Percentiles rank a stretch among this genome's conserved stretches.
These are phyloP conservation scores for Phytophthora litchii DNA, from an alignment of 352 stramenopile genomes.

Conservation along the genomic window DNA sequence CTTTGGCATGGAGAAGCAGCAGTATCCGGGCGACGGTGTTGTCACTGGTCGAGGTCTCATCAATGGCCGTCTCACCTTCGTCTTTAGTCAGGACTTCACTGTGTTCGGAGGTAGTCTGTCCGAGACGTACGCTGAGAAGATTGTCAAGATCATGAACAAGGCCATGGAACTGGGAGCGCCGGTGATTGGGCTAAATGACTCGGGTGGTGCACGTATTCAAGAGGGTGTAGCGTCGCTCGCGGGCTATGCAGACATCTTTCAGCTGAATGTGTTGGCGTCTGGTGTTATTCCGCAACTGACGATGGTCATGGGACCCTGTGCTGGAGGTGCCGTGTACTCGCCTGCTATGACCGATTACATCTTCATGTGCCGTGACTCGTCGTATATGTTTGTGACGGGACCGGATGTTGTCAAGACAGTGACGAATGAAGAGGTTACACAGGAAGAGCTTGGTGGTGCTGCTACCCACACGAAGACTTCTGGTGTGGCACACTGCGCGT, in stretches of 20 bases:
- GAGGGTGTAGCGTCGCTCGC: constrained; percentile 97
- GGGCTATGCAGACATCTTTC: constrained; percentile 99
- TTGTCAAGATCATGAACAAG: constrained; percentile 99
- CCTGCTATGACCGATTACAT: constrained; percentile 99
- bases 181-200: constrained; percentile 99
- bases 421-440: constrained; percentile 96
- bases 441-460: constrained; percentile 94
- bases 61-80: constrained; percentile 95
- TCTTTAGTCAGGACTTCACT: constrained; percentile 98
- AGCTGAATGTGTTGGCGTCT: constrained; percentile 96
- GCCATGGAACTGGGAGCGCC: constrained; percentile 94
- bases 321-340: constrained; percentile 94
- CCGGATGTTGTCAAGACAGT: constrained; percentile 98
- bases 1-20: constrained; percentile 96
- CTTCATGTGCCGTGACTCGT: constrained; percentile 97
- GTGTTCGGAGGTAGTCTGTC: constrained; percentile 97
- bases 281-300: constrained; percentile 96
- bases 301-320: constrained; percentile 98
- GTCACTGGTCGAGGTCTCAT: constrained; percentile 95
- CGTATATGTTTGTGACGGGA: constrained; percentile 99
- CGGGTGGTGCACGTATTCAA: constrained; percentile 97
- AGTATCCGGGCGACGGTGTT: constrained; percentile 95
- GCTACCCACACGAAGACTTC: constrained; percentile 95
- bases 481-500: constrained; percentile 95
- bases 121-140: constrained; percentile 98